phyloP scores from a whole-genome alignment of 2,329 filamentous ascomycete species.

The Epichloe sibirici region DNA sequence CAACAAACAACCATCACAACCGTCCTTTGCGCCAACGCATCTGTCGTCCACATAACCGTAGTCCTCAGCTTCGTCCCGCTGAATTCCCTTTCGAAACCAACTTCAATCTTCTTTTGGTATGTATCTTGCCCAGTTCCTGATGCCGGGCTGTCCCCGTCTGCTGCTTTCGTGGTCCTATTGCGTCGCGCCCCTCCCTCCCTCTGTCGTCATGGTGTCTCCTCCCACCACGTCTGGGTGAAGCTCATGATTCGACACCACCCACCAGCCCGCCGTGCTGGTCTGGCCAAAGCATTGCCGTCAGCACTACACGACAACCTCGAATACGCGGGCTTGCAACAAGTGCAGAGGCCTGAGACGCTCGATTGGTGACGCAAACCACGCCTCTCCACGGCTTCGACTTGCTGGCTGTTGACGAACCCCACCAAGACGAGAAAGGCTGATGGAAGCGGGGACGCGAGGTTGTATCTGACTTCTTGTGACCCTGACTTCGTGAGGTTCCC shows the following conservation, averaged over 20 bases:
- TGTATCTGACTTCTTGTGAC: not conserved
- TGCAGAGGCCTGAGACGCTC: not conserved
- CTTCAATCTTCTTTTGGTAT: conserved; percentile 3
- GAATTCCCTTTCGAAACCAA: not conserved
- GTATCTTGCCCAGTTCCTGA: conserved; percentile 5
- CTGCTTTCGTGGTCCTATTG: conserved; percentile 6
- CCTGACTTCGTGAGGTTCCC: not conserved
- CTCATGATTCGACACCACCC: not conserved
- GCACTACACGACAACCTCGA: not conserved
- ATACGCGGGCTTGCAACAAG: not conserved
- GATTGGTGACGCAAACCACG: conserved; percentile 1
- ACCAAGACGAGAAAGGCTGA: not conserved
- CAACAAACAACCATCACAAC: conserved; percentile 13
- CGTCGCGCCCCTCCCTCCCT: conserved; percentile 18
- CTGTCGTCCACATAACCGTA: conserved; percentile 9
- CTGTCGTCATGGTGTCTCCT: conserved; percentile 26
- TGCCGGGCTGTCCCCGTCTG: conserved; percentile 7
- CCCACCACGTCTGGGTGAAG: not conserved
- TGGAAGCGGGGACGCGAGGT: not conserved
- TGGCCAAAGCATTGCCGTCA: not conserved
- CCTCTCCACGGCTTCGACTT: not conserved
- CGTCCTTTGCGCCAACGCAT: conserved; percentile 8
- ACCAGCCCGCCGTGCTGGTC: not conserved
- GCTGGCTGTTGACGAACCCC: not conserved
- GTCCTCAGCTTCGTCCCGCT: not conserved